Evolutionary conservation across 805 yeast species (phyloP), one percentile per base, ranked within the genome.

Genomic region (Candida succiphila): DNA sequence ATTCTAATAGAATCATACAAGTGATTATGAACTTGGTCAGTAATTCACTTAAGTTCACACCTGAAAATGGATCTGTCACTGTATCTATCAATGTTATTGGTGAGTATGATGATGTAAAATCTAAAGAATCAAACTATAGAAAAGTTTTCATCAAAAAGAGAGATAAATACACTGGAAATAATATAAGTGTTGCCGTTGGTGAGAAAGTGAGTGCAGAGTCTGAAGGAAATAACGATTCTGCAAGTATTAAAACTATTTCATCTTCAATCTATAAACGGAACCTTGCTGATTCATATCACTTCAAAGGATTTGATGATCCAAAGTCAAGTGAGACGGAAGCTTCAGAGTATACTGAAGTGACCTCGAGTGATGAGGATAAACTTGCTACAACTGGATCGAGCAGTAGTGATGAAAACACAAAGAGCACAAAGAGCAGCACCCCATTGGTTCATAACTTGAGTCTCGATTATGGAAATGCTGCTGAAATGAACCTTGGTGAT

Each of bases 11-110:
- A 51, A 83, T 92, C 27, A 74, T 85, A 36, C 98, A 89, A 54
- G 80, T 92, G 32, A 78, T 89, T 6, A 87, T 89, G 88, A 92
- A 92, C 48, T 63, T 92, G 35, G 92, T 89, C 8, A 80, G 94
- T 14, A 89, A 92, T 56, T 78, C 95, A 0, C 63, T 92, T 46
- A 92, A 92, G 53, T 92, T 92, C 48, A 88, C 97, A 0, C 95
- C 95, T 0, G 81, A 77, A 14, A 84, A 85, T 38, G 97, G 96
- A 2, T 67, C 71, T 13, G 94, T 88, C 10, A 67, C 67, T 20
- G 84, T 85, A 7, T 52, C 65, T 1, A 70, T 81, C 41, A 69
- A 64, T 40, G 52, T 79, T n/a, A 35, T 79, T 15, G 92, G 92
- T 26, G 83, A 76, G 48, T 83, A 78, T 48, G 92, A 81, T 46